Percentiles rank a stretch among this genome's conserved stretches.
phyloP scores from a whole-genome alignment of 2,329 filamentous ascomycete species.

The Sporothrix luriei region DNA sequence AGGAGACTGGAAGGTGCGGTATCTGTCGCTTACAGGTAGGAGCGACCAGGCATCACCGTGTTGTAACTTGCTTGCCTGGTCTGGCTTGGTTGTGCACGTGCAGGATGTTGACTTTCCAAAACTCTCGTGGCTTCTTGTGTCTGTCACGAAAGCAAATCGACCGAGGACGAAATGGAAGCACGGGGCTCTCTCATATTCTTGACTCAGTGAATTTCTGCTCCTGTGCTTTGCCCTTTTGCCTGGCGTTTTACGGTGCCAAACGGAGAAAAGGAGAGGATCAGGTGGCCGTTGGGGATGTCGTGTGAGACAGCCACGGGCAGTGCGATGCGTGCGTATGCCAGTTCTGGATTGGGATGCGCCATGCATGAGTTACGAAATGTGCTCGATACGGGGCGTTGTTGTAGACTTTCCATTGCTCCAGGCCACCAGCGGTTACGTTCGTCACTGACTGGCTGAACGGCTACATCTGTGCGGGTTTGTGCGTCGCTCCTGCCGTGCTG shows the following conservation, averaged over 20 bases:
- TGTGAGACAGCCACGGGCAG: slow-evolving; percentile 22
- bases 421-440: background rate
- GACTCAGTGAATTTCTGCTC: background rate
- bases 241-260: background rate
- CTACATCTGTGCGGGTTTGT: background rate
- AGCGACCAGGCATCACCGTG: background rate
- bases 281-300: slow-evolving; percentile 14
- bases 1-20: background rate
- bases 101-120: background rate
- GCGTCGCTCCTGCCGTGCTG: slow-evolving; percentile 20
- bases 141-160: background rate
- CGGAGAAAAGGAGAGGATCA: slow-evolving; percentile 16
- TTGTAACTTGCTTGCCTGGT: slow-evolving; percentile 12
- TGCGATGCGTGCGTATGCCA: background rate
- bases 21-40: background rate
- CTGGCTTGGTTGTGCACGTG: background rate
- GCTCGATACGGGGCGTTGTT: background rate
- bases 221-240: slow-evolving; percentile 21
- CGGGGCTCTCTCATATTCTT: background rate
- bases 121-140: background rate
- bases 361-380: slow-evolving; percentile 1
- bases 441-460: background rate
- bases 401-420: background rate
- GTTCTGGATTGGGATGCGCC: slow-evolving; percentile 2
- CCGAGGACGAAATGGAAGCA: background rate